Evolutionary conservation across 2,329 filamentous ascomycete genomes (phyloP).

Genomic region (Hypoxylon sp.): DNA sequence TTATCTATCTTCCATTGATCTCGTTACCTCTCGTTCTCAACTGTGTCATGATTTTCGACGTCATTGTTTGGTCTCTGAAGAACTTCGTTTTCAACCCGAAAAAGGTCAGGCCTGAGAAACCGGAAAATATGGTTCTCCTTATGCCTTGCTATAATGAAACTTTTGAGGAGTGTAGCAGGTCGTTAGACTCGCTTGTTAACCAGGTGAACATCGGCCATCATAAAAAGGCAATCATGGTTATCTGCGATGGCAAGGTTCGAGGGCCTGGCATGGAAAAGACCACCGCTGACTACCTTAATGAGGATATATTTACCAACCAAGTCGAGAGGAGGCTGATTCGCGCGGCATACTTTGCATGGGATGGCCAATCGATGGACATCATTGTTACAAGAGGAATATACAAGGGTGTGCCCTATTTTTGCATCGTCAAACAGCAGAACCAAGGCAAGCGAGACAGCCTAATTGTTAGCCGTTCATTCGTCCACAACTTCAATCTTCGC

Average conservation of each 20-base stretch:
- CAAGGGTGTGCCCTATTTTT: constrained; percentile 63
- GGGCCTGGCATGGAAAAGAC: constrained; percentile 65
- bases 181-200: constrained; percentile 62
- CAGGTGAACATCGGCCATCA: constrained; percentile 62
- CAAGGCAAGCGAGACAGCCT: constrained; percentile 66
- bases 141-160: constrained; percentile 68
- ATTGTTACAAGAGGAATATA: constrained; percentile 62
- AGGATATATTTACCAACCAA: constrained; percentile 61
- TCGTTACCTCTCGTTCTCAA: constrained; percentile 61
- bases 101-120: constrained; percentile 52
- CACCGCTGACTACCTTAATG: constrained; percentile 62
- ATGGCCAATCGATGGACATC: constrained; percentile 63
- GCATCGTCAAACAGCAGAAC: constrained; percentile 65
- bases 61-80: constrained; percentile 54
- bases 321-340: constrained; percentile 55
- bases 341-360: constrained; percentile 63
- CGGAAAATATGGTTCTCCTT: constrained; percentile 63
- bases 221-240: constrained; percentile 62
- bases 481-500: constrained; percentile 64
- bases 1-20: constrained; percentile 63
- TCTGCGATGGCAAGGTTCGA: constrained; percentile 64
- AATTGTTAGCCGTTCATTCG: constrained; percentile 64
- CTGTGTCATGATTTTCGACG: constrained; percentile 60
- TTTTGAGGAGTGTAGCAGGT: constrained; percentile 60
- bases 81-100: constrained; percentile 52